Evolutionary conservation across 208 protist genomes (phyloP).

Genomic region (Porcisia deanei): DNA sequence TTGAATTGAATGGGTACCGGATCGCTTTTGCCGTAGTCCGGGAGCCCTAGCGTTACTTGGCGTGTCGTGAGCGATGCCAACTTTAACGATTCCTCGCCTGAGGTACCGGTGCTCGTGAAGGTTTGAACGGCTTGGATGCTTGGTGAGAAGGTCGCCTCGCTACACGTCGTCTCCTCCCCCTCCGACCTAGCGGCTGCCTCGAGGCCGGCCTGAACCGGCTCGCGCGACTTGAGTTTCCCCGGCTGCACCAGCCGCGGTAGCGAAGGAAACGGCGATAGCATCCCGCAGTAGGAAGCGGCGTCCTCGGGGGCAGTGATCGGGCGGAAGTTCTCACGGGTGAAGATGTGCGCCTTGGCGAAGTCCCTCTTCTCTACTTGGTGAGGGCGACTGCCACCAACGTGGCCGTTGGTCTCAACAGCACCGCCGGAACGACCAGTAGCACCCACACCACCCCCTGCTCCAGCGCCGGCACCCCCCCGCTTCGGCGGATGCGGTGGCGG

Average conservation of each 20-base stretch:
- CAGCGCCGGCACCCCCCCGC: slow-evolving; percentile 10
- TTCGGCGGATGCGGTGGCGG: slow-evolving; percentile 17
- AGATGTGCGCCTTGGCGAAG: slow-evolving; percentile 62
- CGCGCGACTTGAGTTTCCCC: slow-evolving; percentile 1
- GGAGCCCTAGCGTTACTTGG: slow-evolving; percentile 55
- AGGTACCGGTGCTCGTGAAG: slow-evolving; percentile 21
- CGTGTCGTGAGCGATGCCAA: slow-evolving; percentile 62
- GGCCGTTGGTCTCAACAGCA: neutral
- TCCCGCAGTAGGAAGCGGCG: slow-evolving; percentile 18
- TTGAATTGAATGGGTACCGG: slow-evolving; percentile 72
- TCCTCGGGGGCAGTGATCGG: slow-evolving; percentile 71
- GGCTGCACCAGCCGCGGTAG: slow-evolving; percentile 16
- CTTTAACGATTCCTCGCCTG: slow-evolving; percentile 62
- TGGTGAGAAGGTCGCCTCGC: slow-evolving; percentile 2
- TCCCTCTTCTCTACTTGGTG: slow-evolving; percentile 41
- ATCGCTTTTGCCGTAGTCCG: slow-evolving; percentile 36
- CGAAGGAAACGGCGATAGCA: slow-evolving; percentile 16
- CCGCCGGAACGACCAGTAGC: neutral
- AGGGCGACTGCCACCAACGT: slow-evolving; percentile 6
- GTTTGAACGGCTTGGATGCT: neutral
- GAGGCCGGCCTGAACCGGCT: neutral
- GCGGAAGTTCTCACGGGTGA: slow-evolving; percentile 56
- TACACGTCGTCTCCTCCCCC: neutral
- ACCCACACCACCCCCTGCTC: slow-evolving; percentile 7
- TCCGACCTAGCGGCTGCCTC: neutral